Base-by-base conservation (phyloP, 2,329 filamentous ascomycete species). In the Colletotrichum limetticola region DNA sequence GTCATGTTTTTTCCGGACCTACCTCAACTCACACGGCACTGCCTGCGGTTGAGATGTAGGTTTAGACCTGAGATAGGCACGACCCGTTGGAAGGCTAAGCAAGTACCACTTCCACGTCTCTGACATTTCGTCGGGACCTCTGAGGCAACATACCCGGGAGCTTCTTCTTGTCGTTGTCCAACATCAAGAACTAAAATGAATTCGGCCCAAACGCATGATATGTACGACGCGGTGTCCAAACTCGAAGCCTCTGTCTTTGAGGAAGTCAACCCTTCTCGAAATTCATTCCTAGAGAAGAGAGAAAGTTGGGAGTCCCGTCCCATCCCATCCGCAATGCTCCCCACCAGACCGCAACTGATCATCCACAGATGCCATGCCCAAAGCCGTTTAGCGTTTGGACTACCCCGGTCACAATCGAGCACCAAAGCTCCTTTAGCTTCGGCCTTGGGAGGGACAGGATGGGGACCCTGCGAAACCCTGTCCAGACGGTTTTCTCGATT, bases 281-380 rank as follows among this genome's bases (percentile, higher is more conserved):
- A 8, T 7, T 46, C 6, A 19, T 46, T 16, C 42, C 42, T 8
- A 16, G 16, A 19, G 16, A 1, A 46, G 42, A n/a, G 16, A 46
- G 35, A 37, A 37, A 37, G 35, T 37, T 37, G 35, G 6, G 35
- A 37, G 16, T 37, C 35, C 35, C 35, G 9, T 35, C 32, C 32
- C 32, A 42, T 42, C 16, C 52, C 52, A 55, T 55, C 26, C 52
- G 22, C n/a, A 55, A 37, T 61, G 37, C 37, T 16, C 55, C 22
- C 59, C 46, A 63, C 59, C 35, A 69, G 71, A 70, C 67, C 60
- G 66, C 70, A 69, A 71, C 69, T 71, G 69, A 71, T 71, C 65
- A 63, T 52, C 69, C 22, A 22, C 19, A 24, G 28, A 26, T 49
- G 42, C 52, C 26, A 64, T 30, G 1, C 66, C 59, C 30, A 35